Evolutionary conservation across 2,329 filamentous ascomycete species (phyloP).

Genomic region (Xylariaceae sp.): DNA sequence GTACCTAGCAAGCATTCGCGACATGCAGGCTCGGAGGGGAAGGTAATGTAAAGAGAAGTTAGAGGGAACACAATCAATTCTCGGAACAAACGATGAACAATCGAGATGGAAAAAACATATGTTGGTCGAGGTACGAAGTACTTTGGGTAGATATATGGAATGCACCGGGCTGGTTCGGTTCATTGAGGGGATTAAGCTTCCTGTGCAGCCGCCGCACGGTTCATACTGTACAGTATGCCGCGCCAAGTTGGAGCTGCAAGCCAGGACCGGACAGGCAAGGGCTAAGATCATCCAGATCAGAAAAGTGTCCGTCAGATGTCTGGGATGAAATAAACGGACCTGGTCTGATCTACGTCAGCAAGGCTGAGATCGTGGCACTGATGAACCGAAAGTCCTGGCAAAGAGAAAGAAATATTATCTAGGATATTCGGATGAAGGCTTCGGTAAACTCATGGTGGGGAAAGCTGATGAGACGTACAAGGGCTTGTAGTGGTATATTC

Average conservation of each 20-base stretch:
- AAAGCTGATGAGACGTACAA: too few relatives aligned
- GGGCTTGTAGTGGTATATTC: too few relatives aligned
- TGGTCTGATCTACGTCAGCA: conserved; percentile 18
- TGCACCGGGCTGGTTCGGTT: conserved; percentile 13
- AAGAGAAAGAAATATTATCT: too few relatives aligned
- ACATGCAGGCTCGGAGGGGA: conserved; percentile 29
- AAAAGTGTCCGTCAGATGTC: neutral
- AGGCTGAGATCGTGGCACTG: too few relatives aligned
- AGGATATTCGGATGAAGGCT: too few relatives aligned
- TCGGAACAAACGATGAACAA: conserved; percentile 31
- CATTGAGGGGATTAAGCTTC: conserved; percentile 31
- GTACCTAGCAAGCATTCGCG: conserved; percentile 8
- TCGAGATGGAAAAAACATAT: conserved; percentile 20
- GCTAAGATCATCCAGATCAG: conserved; percentile 16
- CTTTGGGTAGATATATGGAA: conserved; percentile 22
- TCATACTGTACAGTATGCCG: too few relatives aligned
- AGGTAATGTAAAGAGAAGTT: conserved; percentile 23
- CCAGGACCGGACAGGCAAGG: conserved; percentile 26
- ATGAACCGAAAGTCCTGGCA: too few relatives aligned
- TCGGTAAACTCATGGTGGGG: too few relatives aligned
- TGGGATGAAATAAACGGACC: conserved; percentile 3
- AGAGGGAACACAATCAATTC: conserved; percentile 31
- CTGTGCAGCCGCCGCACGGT: conserved; percentile 36
- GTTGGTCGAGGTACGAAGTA: conserved; percentile 14
- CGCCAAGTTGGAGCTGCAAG: conserved; percentile 31